Evolutionary conservation across 2,329 filamentous ascomycete genomes (phyloP).

Genomic region (Cytospora mali): DNA sequence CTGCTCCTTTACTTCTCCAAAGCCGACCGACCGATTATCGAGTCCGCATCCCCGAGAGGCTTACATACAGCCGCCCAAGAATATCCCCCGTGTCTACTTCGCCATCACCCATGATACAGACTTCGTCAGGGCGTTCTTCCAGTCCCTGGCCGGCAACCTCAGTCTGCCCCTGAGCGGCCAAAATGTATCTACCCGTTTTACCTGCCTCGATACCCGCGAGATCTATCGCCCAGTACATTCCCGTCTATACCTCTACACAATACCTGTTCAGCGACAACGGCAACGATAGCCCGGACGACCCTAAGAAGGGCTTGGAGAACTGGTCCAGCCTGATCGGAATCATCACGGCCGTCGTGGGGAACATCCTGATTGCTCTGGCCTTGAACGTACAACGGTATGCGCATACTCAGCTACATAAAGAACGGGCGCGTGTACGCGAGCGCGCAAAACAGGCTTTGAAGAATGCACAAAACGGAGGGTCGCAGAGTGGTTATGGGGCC

Average conservation of each 20-base stretch:
- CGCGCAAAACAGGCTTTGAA: conserved; percentile 58
- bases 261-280: conserved; percentile 29
- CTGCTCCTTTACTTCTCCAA: neutral
- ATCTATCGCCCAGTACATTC: conserved; percentile 21
- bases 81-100: neutral
- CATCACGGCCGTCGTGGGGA: conserved; percentile 86
- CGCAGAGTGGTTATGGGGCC: conserved; percentile 36
- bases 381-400: conserved; percentile 97
- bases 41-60: neutral
- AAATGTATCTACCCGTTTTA: conserved; percentile 22
- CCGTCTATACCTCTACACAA: conserved; percentile 28
- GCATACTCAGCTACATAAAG: conserved; percentile 79
- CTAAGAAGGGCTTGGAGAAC: conserved; percentile 57
- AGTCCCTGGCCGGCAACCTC: conserved; percentile 20
- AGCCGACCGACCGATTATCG: neutral
- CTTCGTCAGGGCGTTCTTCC: conserved; percentile 10
- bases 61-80: conserved; percentile 1
- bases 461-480: conserved; percentile 40
- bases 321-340: conserved; percentile 98
- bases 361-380: conserved; percentile 90
- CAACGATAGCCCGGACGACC: conserved; percentile 36
- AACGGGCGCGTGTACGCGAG: conserved; percentile 62
- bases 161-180: conserved; percentile 24
- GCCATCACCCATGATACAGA: conserved; percentile 18
- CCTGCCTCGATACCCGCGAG: conserved; percentile 21